Evolutionary conservation across 2,329 filamentous ascomycete genomes (phyloP), one percentile per base, ranked within the genome.

Genomic region (Sporothrix schenckii): DNA sequence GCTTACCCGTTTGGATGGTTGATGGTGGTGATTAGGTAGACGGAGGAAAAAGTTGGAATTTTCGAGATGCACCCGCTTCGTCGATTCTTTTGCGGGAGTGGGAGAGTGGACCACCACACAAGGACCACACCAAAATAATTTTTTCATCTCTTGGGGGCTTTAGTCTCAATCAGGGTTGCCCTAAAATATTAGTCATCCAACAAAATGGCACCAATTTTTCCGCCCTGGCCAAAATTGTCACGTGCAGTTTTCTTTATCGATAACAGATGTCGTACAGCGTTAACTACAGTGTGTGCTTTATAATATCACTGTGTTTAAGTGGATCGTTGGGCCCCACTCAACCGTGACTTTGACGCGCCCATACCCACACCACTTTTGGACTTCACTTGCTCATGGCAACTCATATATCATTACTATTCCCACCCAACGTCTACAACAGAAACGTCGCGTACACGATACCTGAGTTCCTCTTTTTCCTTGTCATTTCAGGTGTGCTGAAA

Each of bases 1-100:
- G 68, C 72, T 73, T 74, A 74, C 73, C 70, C 71, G 72, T 72
- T 72, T 70, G 60, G 66, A 50, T 73, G 69, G 69, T 73, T 72
- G 68, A 66, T 70, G 68, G 68, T 68, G 68, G 67, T 58, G 39
- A 61, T 50, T 58, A 49, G 54, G 52, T 60, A 56, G 44, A 66
- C 66, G 56, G 65, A 63, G 58, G 54, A 68, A 71, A 72, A 72
- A 71, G 66, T 68, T 44, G 49, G 47, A 72, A 72, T 70, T 72
- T 72, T 72, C 63, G 71, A 71, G 71, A 72, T 74, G 71, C 66
- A 58, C 53, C 58, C 54, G 54, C 69, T 61, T 71, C 58, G 67
- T 65, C 44, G 58, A 61, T 68, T 69, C 61, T 68, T 71, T 68
- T 70, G 71, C 71, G 65, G 60, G 65, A 69, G 63, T 54, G 47